Conservation (phyloP, 2,329 filamentous ascomycete species). For the Sporothrix humicola region DNA sequence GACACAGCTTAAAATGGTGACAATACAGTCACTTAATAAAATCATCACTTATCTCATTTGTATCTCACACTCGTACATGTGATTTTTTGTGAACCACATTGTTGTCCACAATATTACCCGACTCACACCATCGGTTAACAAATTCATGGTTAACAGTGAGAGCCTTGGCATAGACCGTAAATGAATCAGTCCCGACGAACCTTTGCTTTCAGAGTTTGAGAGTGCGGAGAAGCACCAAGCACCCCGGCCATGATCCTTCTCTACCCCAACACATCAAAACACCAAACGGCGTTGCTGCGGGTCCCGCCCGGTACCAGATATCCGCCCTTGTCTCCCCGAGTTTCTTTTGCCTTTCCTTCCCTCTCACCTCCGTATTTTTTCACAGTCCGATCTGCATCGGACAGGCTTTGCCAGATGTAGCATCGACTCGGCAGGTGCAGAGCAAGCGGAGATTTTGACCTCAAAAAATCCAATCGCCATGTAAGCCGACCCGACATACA, state of each 20-base stretch:
- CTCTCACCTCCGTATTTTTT: neutral
- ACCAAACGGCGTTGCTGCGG: neutral
- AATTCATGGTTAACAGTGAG: neutral
- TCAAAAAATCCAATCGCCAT: neutral
- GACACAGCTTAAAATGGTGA: neutral
- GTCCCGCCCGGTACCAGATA: neutral
- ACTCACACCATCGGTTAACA: neutral
- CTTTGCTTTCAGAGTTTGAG: too few species aligned
- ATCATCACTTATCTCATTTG: too few species aligned
- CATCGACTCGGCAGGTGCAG: neutral
- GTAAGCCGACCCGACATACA: conserved; percentile 1
- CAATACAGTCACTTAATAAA: conserved; percentile 8
- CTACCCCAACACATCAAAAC: neutral
- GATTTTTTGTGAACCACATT: too few species aligned
- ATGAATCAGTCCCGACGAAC: neutral
- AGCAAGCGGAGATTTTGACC: neutral
- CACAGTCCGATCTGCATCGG: neutral
- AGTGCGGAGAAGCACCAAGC: neutral
- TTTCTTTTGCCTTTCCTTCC: too few species aligned
- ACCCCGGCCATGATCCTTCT: neutral
- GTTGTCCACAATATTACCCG: neutral
- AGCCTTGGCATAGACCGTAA: neutral
- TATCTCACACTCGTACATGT: too few species aligned
- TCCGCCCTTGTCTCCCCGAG: neutral
- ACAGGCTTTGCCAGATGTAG: neutral